These are phyloP conservation scores for Pterocarpus macrocarpus DNA, from an alignment of 306 rosid species.

Conservation along the genomic window DNA sequence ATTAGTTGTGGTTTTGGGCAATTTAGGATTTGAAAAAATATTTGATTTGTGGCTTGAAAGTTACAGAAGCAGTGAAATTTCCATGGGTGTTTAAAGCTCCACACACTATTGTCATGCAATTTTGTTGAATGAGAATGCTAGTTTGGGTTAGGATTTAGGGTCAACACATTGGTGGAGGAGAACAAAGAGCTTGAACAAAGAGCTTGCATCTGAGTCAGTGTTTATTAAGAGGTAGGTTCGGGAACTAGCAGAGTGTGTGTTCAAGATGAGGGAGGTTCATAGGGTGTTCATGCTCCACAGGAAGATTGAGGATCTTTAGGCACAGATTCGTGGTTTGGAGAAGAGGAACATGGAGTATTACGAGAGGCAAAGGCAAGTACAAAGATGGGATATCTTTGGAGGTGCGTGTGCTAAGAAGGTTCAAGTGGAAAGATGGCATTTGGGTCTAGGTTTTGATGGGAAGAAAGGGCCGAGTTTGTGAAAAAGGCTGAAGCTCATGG, in stretches of 20 bases:
- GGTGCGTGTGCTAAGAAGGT: conserved; percentile 57
- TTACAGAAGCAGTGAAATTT: no score
- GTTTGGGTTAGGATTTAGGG: conserved; percentile 59
- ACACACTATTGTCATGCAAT: no score
- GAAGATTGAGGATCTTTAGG: conserved; percentile 89
- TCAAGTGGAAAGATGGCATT: conserved; percentile 49
- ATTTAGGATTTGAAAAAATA: no score
- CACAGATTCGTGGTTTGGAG: conserved; percentile 85
- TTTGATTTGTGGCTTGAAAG: no score
- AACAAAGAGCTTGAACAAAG: conserved; percentile 80
- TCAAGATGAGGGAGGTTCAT: conserved; percentile 86
- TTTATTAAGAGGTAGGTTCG: conserved; percentile 76
- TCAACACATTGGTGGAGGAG: conserved; percentile 74
- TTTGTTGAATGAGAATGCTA: conserved; percentile 77
- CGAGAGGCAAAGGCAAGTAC: conserved; percentile 58
- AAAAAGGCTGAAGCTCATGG: conserved; percentile 78
- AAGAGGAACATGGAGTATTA: conserved; percentile 85
- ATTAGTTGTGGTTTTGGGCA: no score
- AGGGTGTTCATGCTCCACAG: conserved; percentile 76
- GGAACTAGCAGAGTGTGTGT: conserved; percentile 81
- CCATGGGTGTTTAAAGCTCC: no score
- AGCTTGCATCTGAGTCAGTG: conserved; percentile 69
- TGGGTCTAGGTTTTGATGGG: conserved; percentile 7
- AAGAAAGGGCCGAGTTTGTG: conserved; percentile 60
- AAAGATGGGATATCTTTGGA: conserved; percentile 61